Conservation (phyloP, 2,329 filamentous ascomycete genomes). For the Coniochaeta hoffmannii region DNA sequence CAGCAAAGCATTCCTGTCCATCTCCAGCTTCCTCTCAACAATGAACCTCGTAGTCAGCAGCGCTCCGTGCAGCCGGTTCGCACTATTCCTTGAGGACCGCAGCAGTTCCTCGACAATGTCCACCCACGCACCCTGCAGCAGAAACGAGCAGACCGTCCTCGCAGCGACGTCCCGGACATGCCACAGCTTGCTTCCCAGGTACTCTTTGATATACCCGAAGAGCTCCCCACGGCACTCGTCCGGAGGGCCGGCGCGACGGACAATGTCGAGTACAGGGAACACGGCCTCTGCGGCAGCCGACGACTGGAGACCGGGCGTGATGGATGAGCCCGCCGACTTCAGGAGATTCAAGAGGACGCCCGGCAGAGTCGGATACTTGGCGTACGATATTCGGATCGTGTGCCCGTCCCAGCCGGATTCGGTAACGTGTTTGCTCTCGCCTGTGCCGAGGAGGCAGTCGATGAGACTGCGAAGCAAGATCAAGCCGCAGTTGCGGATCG, state of each 20-base stretch:
- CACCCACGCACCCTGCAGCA: slow-evolving; percentile 45
- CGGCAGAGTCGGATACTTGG: slow-evolving; percentile 59
- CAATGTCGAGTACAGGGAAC: slow-evolving; percentile 76
- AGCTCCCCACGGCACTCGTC: slow-evolving; percentile 46
- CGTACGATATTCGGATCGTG: slow-evolving; percentile 59
- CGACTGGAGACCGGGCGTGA: slow-evolving; percentile 12
- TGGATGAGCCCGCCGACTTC: slow-evolving; percentile 38
- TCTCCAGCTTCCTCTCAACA: slow-evolving; percentile 42
- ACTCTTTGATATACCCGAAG: slow-evolving; percentile 48
- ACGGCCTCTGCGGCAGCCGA: slow-evolving; percentile 55
- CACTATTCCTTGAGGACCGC: slow-evolving; percentile 16
- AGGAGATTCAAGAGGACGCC: slow-evolving; percentile 58
- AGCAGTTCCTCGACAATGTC: slow-evolving; percentile 30
- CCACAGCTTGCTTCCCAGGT: slow-evolving; percentile 67
- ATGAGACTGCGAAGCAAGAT: slow-evolving; percentile 83
- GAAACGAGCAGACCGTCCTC: slow-evolving; percentile 59
- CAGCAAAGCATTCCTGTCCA: neutral
- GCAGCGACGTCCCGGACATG: slow-evolving; percentile 77
- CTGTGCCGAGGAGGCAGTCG: slow-evolving; percentile 68
- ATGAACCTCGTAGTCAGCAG: slow-evolving; percentile 50
- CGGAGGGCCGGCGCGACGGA: slow-evolving; percentile 64
- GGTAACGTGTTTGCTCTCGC: slow-evolving; percentile 58
- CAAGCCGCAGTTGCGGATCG: slow-evolving; percentile 86
- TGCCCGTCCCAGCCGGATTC: slow-evolving; percentile 58
- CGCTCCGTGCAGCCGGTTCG: slow-evolving; percentile 51